Percentiles rank a stretch among this genome's conserved stretches.
These are phyloP conservation scores for Acer campestre DNA, from an alignment of 345 rosid species.

Conservation along the genomic window DNA sequence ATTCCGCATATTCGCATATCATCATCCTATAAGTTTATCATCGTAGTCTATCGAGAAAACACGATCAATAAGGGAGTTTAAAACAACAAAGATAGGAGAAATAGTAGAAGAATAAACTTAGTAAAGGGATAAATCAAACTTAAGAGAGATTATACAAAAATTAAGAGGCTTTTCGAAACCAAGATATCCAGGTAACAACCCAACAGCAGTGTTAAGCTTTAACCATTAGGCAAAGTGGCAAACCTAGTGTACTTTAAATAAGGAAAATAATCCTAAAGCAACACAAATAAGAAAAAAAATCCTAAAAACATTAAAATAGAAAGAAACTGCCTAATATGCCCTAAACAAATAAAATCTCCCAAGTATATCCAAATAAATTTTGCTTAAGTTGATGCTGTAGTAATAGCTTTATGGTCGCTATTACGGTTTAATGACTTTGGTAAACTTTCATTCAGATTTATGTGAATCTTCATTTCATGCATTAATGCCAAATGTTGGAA, in stretches of 20 bases:
- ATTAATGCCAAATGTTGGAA: not conserved
- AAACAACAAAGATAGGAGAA: not conserved
- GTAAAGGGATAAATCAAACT: not conserved
- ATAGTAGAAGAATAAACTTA: not conserved
- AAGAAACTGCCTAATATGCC: not conserved
- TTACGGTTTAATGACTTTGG: not conserved
- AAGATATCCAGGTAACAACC: not conserved
- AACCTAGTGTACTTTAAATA: not conserved
- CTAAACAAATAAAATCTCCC: not conserved
- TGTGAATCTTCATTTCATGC: constrained; percentile 7
- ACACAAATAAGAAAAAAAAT: not conserved
- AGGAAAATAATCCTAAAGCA: not conserved
- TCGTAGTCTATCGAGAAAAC: too few relatives aligned
- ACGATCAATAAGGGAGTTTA: too few relatives aligned
- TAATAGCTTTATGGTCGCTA: not conserved
- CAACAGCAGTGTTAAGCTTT: not conserved
- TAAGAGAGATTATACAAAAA: not conserved
- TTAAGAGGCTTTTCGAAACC: not conserved
- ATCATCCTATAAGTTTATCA: too few relatives aligned
- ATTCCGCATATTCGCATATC: too few relatives aligned
- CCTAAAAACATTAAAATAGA: not conserved
- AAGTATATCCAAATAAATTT: not conserved
- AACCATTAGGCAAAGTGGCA: not conserved
- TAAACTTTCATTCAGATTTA: not conserved
- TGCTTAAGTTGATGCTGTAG: not conserved